Evolutionary conservation across 352 stramenopile species (phyloP).

Genomic region (Phytopythium kandeliae): DNA sequence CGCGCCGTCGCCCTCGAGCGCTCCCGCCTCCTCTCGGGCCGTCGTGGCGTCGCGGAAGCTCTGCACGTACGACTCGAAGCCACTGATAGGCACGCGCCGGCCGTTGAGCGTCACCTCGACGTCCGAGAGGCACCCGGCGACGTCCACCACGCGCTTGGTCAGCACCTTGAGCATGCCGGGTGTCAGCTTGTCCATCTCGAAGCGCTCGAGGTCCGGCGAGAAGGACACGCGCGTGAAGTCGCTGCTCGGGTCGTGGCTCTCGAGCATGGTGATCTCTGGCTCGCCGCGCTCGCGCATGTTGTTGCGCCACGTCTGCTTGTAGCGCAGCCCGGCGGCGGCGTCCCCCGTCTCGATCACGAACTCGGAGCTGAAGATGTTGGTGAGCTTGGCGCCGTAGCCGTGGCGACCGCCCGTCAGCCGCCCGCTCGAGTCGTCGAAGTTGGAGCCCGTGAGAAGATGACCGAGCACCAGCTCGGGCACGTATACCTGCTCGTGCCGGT

Average conservation of each 20-base stretch:
- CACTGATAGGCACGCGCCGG: slow-evolving; percentile 77
- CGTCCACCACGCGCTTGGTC: slow-evolving; percentile 97
- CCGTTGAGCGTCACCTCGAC: slow-evolving; percentile 94
- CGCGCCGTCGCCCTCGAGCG: slow-evolving; percentile 23
- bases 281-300: slow-evolving; percentile 95
- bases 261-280: slow-evolving; percentile 76
- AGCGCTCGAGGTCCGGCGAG: slow-evolving; percentile 93
- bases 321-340: slow-evolving; percentile 60
- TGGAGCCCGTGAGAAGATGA: slow-evolving; percentile 97
- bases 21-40: neutral
- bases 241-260: slow-evolving; percentile 51
- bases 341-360: slow-evolving; percentile 99
- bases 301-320: slow-evolving; percentile 92
- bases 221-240: slow-evolving; percentile 99
- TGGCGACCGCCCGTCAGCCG: slow-evolving; percentile 96
- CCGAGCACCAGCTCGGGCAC: slow-evolving; percentile 98
- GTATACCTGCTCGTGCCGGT: slow-evolving; percentile 97
- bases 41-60: slow-evolving; percentile 79
- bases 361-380: slow-evolving; percentile 99
- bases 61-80: slow-evolving; percentile 96
- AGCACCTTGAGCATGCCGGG: slow-evolving; percentile 92
- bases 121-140: slow-evolving; percentile 94
- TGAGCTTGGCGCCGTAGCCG: slow-evolving; percentile 96
- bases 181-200: slow-evolving; percentile 95
- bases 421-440: slow-evolving; percentile 98